Evolutionary conservation across 2,329 filamentous ascomycete genomes (phyloP).

Genomic region (Aspergillus fumigatiaffinis): DNA sequence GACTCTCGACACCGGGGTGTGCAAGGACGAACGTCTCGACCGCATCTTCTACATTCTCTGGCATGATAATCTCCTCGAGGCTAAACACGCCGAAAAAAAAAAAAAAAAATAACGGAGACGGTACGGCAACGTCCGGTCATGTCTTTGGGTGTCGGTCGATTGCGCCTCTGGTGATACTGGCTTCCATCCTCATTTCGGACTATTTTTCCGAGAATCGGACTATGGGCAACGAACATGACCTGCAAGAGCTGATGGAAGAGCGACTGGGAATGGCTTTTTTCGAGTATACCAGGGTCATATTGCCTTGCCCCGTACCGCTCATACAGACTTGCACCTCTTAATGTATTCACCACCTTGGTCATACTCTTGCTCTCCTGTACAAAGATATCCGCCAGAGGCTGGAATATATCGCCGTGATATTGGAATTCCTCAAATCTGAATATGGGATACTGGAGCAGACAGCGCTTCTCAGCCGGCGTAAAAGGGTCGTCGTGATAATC

Average conservation of each 20-base stretch:
- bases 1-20: not conserved
- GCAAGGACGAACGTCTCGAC: not conserved
- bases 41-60: not conserved
- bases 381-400: not conserved
- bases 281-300: not conserved
- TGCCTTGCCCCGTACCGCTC: not conserved
- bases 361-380: not conserved
- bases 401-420: not conserved
- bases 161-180: not conserved
- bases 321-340: not conserved
- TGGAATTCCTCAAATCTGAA: too few relatives aligned
- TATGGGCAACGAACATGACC: conserved; percentile 1
- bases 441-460: too few relatives aligned
- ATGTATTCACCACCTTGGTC: not conserved
- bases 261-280: not conserved
- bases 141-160: not conserved
- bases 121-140: not conserved
- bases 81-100: not conserved
- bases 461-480: too few relatives aligned
- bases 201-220: not conserved
- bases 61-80: not conserved
- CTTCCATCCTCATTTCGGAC: too few relatives aligned
- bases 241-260: conserved; percentile 5
- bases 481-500: too few relatives aligned
- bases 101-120: not conserved